Percentiles rank a stretch among this genome's conserved stretches.
phyloP scores from a whole-genome alignment of 805 yeast genomes.

The Grigorovia jiainica region DNA sequence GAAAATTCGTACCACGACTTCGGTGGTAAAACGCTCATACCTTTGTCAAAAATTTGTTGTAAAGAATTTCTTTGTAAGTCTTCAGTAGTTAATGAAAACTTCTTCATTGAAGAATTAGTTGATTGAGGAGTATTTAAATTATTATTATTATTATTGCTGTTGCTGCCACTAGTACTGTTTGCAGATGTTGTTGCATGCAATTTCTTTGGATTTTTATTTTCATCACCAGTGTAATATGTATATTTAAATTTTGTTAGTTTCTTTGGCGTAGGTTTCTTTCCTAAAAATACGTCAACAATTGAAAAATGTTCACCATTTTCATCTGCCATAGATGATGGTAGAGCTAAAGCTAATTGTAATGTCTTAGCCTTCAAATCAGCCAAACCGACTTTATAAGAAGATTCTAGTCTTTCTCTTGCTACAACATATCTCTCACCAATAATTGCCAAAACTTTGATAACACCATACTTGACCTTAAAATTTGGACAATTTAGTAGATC shows the following conservation, averaged over 20 bases:
- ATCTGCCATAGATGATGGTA: slow-evolving; percentile 40
- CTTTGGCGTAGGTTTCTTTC: slow-evolving; percentile 38
- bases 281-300: slow-evolving; percentile 38
- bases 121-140: slow-evolving; percentile 1
- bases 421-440: slow-evolving; percentile 52
- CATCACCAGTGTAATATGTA: slow-evolving; percentile 34
- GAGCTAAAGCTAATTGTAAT: slow-evolving; percentile 43
- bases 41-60: slow-evolving; percentile 58
- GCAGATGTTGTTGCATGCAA: slow-evolving; percentile 1
- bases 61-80: slow-evolving; percentile 44
- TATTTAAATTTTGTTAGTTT: slow-evolving; percentile 50
- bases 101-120: slow-evolving; percentile 29
- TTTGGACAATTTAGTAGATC: slow-evolving; percentile 51
- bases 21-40: slow-evolving; percentile 46
- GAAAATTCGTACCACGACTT: slow-evolving; percentile 58
- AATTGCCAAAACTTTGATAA: slow-evolving; percentile 50
- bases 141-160: slow-evolving; percentile 13
- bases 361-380: slow-evolving; percentile 36
- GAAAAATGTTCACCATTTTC: slow-evolving; percentile 34
- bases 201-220: slow-evolving; percentile 11
- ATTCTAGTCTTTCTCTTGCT: slow-evolving; percentile 23
- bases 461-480: slow-evolving; percentile 46
- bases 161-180: not conserved
- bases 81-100: slow-evolving; percentile 44
- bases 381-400: slow-evolving; percentile 16